A percentile compares a stretch with the other conserved stretches of the same genome.
Evolutionary conservation across 2,329 filamentous ascomycete species (phyloP).

Genomic region (Fusarium domesticum): DNA sequence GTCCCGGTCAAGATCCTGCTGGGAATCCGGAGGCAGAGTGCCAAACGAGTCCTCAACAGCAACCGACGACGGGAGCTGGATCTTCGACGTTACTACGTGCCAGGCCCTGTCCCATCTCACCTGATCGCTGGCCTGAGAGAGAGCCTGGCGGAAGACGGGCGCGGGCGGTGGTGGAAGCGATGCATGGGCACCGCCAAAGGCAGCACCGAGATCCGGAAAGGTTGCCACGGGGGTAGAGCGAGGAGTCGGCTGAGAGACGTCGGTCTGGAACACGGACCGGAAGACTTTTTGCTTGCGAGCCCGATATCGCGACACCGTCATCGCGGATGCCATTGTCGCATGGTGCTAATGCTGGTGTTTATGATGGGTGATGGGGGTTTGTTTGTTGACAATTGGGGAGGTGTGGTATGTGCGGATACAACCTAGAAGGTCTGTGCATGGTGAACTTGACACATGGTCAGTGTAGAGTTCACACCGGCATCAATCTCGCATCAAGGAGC

Average conservation of each 20-base stretch:
- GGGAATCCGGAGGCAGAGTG: constrained; percentile 41
- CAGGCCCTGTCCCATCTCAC: constrained; percentile 59
- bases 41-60: constrained; percentile 55
- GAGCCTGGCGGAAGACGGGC: constrained; percentile 21
- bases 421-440: background rate
- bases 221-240: constrained; percentile 32
- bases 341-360: constrained; percentile 15
- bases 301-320: constrained; percentile 45
- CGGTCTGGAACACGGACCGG: constrained; percentile 54
- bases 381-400: constrained; percentile 11
- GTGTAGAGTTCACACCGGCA: background rate
- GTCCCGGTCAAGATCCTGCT: constrained; percentile 39
- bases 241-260: constrained; percentile 49
- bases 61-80: constrained; percentile 55
- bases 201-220: constrained; percentile 42
- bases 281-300: constrained; percentile 50
- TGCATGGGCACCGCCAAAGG: constrained; percentile 44
- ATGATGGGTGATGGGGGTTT: constrained; percentile 15
- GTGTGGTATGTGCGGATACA: constrained; percentile 17
- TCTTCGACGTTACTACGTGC: constrained; percentile 57
- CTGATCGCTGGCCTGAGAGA: constrained; percentile 44
- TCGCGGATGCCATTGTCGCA: constrained; percentile 27
- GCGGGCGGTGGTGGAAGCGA: constrained; percentile 20
- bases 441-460: background rate
- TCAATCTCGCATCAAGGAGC: background rate